A percentile compares a stretch with the other conserved stretches of the same genome.
Evolutionary conservation across 2,329 filamentous ascomycete genomes (phyloP).

Genomic region (Phoma herbarum): DNA sequence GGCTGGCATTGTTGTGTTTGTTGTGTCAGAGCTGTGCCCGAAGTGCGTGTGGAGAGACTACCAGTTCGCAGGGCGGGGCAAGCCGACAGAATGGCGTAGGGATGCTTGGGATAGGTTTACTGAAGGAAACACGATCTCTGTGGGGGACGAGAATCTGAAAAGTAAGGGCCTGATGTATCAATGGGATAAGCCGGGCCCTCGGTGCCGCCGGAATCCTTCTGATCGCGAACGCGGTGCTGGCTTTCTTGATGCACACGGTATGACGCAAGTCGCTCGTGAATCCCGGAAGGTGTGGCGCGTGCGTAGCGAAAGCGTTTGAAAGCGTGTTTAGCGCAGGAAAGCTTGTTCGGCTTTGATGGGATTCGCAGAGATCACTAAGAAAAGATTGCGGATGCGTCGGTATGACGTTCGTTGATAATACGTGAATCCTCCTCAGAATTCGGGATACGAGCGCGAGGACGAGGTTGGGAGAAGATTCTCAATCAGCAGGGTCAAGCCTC

Average conservation of each 20-base stretch:
- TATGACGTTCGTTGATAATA: conserved; percentile 19
- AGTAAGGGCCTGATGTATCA: conserved; percentile 14
- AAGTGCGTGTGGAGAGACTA: conserved; percentile 40
- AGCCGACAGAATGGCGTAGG: conserved; percentile 29
- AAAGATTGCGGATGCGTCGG: conserved; percentile 19
- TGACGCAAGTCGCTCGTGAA: conserved; percentile 20
- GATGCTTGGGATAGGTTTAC: conserved; percentile 2
- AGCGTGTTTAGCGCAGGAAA: conserved; percentile 18
- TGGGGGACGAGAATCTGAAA: conserved; percentile 3
- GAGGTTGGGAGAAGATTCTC: not conserved
- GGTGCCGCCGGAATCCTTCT: conserved; percentile 9
- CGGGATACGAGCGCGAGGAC: not conserved
- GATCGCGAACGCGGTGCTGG: conserved; percentile 13
- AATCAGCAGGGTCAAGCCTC: not conserved
- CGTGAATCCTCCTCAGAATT: not conserved
- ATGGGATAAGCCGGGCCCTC: conserved; percentile 11
- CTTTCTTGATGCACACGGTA: conserved; percentile 22
- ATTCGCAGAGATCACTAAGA: conserved; percentile 7
- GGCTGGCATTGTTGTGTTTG: conserved; percentile 31
- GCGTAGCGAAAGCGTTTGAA: conserved; percentile 12
- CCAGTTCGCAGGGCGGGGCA: conserved; percentile 39
- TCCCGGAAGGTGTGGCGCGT: conserved; percentile 24
- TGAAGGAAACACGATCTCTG: conserved; percentile 9
- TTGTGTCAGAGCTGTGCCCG: conserved; percentile 34
- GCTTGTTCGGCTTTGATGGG: conserved; percentile 15